Evolutionary conservation across 352 stramenopile genomes (phyloP).

Genomic region (Phytophthora parvispora): DNA sequence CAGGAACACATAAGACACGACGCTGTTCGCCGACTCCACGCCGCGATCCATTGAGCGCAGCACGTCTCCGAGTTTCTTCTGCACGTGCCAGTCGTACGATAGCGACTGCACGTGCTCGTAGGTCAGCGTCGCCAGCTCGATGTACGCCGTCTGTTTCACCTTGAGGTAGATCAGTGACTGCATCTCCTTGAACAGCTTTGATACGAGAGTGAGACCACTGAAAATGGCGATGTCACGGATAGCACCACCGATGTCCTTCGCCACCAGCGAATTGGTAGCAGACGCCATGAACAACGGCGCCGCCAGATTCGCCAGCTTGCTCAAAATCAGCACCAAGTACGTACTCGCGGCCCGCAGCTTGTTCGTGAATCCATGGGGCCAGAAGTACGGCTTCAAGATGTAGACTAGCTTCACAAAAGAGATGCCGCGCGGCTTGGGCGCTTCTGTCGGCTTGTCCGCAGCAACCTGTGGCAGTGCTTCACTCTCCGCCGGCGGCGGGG

Average conservation of each 20-base stretch:
- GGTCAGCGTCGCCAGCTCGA: slow-evolving; percentile 96
- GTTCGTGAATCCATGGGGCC: slow-evolving; percentile 77
- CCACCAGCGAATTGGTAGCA: slow-evolving; percentile 93
- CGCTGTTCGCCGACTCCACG: slow-evolving; percentile 93
- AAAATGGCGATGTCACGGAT: slow-evolving; percentile 84
- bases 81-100: slow-evolving; percentile 98
- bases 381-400: slow-evolving; percentile 92
- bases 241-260: slow-evolving; percentile 53
- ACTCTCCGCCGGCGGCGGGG: slow-evolving; percentile 30
- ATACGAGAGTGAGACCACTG: slow-evolving; percentile 84
- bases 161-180: slow-evolving; percentile 96
- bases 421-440: slow-evolving; percentile 63
- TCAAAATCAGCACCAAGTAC: slow-evolving; percentile 94
- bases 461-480: slow-evolving; percentile 36
- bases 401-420: slow-evolving; percentile 88
- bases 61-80: slow-evolving; percentile 98
- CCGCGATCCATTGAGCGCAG: slow-evolving; percentile 95
- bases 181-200: slow-evolving; percentile 95
- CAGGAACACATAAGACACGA: slow-evolving; percentile 99
- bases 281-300: slow-evolving; percentile 95
- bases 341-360: slow-evolving; percentile 90
- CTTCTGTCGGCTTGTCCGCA: slow-evolving; percentile 35
- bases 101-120: slow-evolving; percentile 98
- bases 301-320: slow-evolving; percentile 94
- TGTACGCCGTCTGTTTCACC: slow-evolving; percentile 98